Conservation (phyloP, 345 rosid genomes). For the Microthlaspi erraticum region DNA sequence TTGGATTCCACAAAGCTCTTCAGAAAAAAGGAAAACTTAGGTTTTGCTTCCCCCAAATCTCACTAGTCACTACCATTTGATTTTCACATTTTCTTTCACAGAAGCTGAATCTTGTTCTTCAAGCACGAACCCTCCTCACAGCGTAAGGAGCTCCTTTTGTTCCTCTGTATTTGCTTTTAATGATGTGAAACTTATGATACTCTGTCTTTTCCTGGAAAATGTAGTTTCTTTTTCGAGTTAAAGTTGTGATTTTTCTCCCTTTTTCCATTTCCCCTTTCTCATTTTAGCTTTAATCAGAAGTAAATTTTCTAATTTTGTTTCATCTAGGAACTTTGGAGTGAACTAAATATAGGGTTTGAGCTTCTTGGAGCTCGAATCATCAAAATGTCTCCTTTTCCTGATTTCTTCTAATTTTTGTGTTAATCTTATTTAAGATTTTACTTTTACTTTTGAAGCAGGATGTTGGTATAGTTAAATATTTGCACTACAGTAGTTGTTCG, state of each 20-base stretch:
- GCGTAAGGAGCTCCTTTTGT: slow-evolving; percentile 29
- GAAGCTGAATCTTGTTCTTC: slow-evolving; percentile 22
- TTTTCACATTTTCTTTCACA: slow-evolving; percentile 20
- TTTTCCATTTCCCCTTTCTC: slow-evolving; percentile 7
- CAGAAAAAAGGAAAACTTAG: slow-evolving; percentile 4
- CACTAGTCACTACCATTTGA: slow-evolving; percentile 6
- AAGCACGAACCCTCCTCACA: slow-evolving; percentile 21
- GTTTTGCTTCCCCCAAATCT: slow-evolving; percentile 37
- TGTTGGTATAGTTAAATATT: slow-evolving; percentile 27
- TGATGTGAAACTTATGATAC: neutral
- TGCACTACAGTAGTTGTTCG: slow-evolving; percentile 8
- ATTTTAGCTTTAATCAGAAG: neutral
- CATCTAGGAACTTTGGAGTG: neutral
- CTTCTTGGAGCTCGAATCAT: neutral
- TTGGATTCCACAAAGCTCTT: slow-evolving; percentile 28
- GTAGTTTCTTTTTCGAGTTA: slow-evolving; percentile 23
- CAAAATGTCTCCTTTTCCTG: slow-evolving; percentile 3
- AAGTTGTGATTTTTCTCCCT: slow-evolving; percentile 21
- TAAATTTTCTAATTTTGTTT: too few species aligned
- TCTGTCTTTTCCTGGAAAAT: slow-evolving; percentile 32
- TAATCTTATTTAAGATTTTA: neutral
- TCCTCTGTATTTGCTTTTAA: slow-evolving; percentile 11
- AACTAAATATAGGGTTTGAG: neutral
- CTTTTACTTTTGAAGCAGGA: slow-evolving; percentile 13
- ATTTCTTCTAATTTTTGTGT: slow-evolving; percentile 5